A percentile compares a stretch with the other conserved stretches of the same genome.
phyloP scores from a whole-genome alignment of 164 flowering plant species.

The Liriodendron chinense region DNA sequence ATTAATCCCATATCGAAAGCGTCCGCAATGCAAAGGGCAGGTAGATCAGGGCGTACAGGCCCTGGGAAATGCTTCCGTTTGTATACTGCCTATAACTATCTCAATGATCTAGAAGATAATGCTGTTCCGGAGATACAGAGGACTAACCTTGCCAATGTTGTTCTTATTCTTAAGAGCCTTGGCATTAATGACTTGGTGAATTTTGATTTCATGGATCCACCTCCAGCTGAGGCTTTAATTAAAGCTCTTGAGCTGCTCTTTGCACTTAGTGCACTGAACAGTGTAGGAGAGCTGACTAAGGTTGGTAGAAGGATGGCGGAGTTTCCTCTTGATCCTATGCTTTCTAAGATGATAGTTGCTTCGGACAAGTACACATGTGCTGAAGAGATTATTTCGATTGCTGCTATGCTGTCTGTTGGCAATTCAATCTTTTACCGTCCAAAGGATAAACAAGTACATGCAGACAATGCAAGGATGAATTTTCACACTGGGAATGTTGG shows the following conservation, averaged over 20 bases:
- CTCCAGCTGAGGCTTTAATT: conserved; percentile 83
- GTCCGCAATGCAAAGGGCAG: conserved; percentile 90
- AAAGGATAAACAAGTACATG: conserved; percentile 97
- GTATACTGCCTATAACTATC: conserved; percentile 72
- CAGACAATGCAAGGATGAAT: conserved; percentile 94
- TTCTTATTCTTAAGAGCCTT: conserved; percentile 81
- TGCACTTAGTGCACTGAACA: conserved; percentile 86
- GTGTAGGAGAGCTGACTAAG: conserved; percentile 82
- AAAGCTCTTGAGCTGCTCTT: conserved; percentile 82
- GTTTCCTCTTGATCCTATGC: conserved; percentile 96
- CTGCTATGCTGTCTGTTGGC: conserved; percentile 94
- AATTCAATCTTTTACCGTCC: conserved; percentile 95
- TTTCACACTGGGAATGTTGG: conserved; percentile 97
- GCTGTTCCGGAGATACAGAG: conserved; percentile 91
- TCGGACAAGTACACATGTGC: conserved; percentile 85
- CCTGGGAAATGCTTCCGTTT: conserved; percentile 91
- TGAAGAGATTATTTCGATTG: conserved; percentile 87
- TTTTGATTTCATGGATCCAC: conserved; percentile 98
- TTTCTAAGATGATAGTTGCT: conserved; percentile 94
- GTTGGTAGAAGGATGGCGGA: conserved; percentile 94
- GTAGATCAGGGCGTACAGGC: conserved; percentile 94
- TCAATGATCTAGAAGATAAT: conserved; percentile 80
- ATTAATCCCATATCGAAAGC: conserved; percentile 90
- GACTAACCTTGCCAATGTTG: conserved; percentile 95
- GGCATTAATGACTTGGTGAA: conserved; percentile 79